A percentile compares a stretch with the other conserved stretches of the same genome.
Evolutionary conservation across 306 rosid species (phyloP).

Genomic region (Cicer yamashitae): DNA sequence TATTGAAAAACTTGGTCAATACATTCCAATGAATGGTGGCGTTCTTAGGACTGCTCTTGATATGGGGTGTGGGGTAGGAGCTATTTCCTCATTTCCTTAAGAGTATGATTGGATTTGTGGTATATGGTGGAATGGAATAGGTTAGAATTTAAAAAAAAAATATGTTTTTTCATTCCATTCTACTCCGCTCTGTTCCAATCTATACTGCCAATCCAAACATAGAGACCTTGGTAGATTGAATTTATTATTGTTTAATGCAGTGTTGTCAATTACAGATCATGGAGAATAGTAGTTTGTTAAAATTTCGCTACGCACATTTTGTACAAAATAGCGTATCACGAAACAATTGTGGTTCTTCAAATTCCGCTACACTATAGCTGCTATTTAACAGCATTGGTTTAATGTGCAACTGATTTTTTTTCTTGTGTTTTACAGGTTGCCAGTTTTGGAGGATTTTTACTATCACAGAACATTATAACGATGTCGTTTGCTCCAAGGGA

Average conservation of each 20-base stretch:
- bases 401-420: conserved; percentile 6
- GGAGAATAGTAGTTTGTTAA: no score
- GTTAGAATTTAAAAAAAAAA: no score
- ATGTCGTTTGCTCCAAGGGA: conserved; percentile 99
- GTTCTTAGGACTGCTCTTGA: conserved; percentile 91
- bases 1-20: conserved; percentile 89
- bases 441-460: conserved; percentile 91
- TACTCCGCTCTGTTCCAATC: no score
- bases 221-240: not conserved
- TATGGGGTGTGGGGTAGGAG: conserved; percentile 98
- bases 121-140: no score
- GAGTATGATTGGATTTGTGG: no score
- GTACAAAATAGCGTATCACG: no score
- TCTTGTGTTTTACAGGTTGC: conserved; percentile 75
- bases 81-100: conserved; percentile 36
- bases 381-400: not conserved
- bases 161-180: no score
- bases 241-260: not conserved
- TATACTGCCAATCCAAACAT: no score
- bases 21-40: conserved; percentile 79
- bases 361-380: no score
- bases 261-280: no score
- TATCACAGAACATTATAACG: conserved; percentile 75
- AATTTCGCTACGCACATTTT: no score
- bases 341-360: no score